phyloP scores from a whole-genome alignment of 2,329 filamentous ascomycete genomes.

The Ploettnerulaceae sp. region DNA sequence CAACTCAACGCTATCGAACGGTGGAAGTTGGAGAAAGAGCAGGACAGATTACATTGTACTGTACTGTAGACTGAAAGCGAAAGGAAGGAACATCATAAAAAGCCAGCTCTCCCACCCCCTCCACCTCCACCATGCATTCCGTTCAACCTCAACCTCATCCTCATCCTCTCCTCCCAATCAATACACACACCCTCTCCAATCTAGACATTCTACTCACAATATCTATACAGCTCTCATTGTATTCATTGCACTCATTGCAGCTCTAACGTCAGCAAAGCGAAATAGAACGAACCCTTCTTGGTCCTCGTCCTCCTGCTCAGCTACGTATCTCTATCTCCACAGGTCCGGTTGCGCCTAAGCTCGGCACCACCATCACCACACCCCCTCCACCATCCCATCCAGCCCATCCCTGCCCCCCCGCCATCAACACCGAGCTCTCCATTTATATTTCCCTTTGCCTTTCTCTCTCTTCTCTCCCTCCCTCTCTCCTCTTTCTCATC shows the following conservation, averaged over 20 bases:
- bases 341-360: too few relatives aligned
- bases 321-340: too few relatives aligned
- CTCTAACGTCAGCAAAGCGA: too few relatives aligned
- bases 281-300: too few relatives aligned
- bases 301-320: too few relatives aligned
- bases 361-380: slow-evolving; percentile 9
- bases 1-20: too few relatives aligned
- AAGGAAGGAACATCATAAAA: neutral
- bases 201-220: too few relatives aligned
- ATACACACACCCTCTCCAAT: too few relatives aligned
- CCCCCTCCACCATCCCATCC: neutral
- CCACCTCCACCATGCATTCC: neutral
- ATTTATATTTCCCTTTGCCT: slow-evolving; percentile 1
- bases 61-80: too few relatives aligned
- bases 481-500: neutral
- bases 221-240: too few relatives aligned
- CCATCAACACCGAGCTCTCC: slow-evolving; percentile 8
- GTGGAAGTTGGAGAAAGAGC: neutral
- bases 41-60: too few relatives aligned
- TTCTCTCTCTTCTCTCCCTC: neutral
- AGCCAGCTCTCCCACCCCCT: slow-evolving; percentile 4
- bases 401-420: neutral
- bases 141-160: neutral
- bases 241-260: too few relatives aligned
- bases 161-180: neutral